These are phyloP conservation scores for Hypericum perforatum DNA, from an alignment of 345 rosid genomes.

Conservation along the genomic window DNA sequence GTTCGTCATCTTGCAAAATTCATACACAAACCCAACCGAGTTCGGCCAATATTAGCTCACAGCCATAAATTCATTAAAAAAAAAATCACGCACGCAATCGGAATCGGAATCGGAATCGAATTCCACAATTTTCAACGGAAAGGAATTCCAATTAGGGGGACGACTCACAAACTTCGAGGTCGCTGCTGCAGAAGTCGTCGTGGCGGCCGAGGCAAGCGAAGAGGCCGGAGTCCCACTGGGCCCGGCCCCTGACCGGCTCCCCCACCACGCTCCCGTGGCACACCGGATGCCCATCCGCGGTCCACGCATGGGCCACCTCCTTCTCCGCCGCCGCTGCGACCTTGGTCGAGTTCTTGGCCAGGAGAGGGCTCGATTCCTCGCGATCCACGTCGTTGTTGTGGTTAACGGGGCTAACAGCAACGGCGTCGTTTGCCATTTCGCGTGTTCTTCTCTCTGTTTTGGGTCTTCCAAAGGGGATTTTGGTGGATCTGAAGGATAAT, in stretches of 20 bases:
- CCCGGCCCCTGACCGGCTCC: slow-evolving; percentile 56
- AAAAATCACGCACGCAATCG: no score
- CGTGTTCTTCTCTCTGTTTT: no score
- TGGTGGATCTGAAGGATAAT: no score
- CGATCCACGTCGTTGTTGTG: slow-evolving; percentile 16
- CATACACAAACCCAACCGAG: no score
- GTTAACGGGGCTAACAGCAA: slow-evolving; percentile 9
- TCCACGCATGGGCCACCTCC: slow-evolving; percentile 41
- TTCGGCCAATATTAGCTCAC: no score
- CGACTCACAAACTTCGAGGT: slow-evolving; percentile 92
- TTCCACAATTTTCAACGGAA: background rate
- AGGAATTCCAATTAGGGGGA: background rate
- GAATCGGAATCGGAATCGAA: no score
- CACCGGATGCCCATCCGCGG: slow-evolving; percentile 74
- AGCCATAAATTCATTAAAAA: no score
- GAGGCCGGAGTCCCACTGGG: slow-evolving; percentile 65
- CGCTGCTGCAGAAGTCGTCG: slow-evolving; percentile 97
- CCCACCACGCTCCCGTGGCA: slow-evolving; percentile 74
- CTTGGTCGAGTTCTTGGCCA: slow-evolving; percentile 27
- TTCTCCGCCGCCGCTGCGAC: slow-evolving; percentile 11
- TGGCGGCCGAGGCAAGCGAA: slow-evolving; percentile 72
- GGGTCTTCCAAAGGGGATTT: background rate
- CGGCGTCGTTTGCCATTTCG: slow-evolving; percentile 33
- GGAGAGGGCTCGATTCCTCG: slow-evolving; percentile 69
- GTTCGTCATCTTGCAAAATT: no score